A percentile compares a stretch with the other conserved stretches of the same genome.
Evolutionary conservation across 768 basidiomycete genomes (phyloP).

Genomic region (Psilocybe sp.): DNA sequence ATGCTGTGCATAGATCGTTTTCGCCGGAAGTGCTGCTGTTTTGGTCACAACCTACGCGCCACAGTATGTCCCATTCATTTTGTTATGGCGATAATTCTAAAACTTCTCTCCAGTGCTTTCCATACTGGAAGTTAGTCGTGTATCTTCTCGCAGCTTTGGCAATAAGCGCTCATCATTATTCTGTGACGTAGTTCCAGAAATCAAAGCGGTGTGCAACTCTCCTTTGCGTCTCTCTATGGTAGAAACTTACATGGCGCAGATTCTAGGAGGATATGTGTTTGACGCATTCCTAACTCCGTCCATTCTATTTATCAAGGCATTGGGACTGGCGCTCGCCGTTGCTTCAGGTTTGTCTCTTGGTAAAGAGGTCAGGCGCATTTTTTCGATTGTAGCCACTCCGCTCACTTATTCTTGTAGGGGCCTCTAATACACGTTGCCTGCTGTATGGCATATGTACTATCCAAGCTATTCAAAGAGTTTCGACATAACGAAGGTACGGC

Average conservation of each 20-base stretch:
- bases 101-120: constrained; percentile 49
- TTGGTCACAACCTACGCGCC: constrained; percentile 68
- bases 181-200: constrained; percentile 59
- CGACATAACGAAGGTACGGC: constrained; percentile 70
- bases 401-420: constrained; percentile 40
- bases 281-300: constrained; percentile 84
- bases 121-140: constrained; percentile 73
- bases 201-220: constrained; percentile 56
- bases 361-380: constrained; percentile 63
- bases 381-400: constrained; percentile 2
- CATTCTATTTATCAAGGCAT: constrained; percentile 81
- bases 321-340: constrained; percentile 81
- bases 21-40: constrained; percentile 61
- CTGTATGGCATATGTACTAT: constrained; percentile 74
- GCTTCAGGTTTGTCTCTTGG: constrained; percentile 84
- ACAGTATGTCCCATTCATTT: constrained; percentile 43
- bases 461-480: constrained; percentile 66
- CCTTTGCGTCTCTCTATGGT: neutral
- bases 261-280: constrained; percentile 82
- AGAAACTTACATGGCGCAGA: constrained; percentile 34
- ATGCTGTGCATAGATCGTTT: constrained; percentile 42
- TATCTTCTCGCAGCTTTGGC: neutral
- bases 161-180: neutral
- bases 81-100: constrained; percentile 1
- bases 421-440: constrained; percentile 85